Base-by-base conservation (phyloP, 2,329 filamentous ascomycete genomes). In the Macrophomina tecta region DNA sequence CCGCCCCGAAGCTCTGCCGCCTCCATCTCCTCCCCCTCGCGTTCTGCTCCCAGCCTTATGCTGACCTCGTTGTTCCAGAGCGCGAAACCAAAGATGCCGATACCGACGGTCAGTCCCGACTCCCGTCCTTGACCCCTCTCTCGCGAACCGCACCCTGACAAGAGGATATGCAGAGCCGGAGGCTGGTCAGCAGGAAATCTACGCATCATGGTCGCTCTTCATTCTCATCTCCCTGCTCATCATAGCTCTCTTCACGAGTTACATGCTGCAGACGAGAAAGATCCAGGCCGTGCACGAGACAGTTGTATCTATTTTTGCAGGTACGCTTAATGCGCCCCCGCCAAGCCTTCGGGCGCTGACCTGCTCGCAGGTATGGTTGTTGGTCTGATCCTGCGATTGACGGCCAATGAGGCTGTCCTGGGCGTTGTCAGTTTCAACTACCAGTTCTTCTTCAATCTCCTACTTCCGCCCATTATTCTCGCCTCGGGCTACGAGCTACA, bases 361-460 rank as follows among this genome's bases (percentile, higher is more conserved):
- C 51, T 63, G 65, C 67, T 16, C 67, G 66, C 69, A 96, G 94
- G 94, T 74, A 98, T 98, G 95, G 90, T 93, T 67, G 93, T 99
- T 68, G 95, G 95, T 5, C 84, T 99, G 73, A 87, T 97, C 68
- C 89, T 99, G 67, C 88, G 95, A 75, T 83, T 97, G 69, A 92
- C 89, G 51, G 90, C 91, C 63, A 90, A 91, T 71, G 90, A 92
- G 69, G 92, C 91, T 69, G 93, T 99, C 73, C 90, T 94, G 78
- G 91, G 92, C 76, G 89, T 92, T 70, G 93, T 99, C 75, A 97
- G 91, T 80, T 99, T 99, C 84, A 91, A 98, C 82, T 97, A 97
- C 78, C 94, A 98, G 77, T 97, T 98, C 84, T 99, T 99, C 85
- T 99, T 99, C 85, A 99, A 99, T 80, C 87, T 99, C 53, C 88